Conservation (phyloP, 352 stramenopile genomes). For the Blastocystis sp. region DNA sequence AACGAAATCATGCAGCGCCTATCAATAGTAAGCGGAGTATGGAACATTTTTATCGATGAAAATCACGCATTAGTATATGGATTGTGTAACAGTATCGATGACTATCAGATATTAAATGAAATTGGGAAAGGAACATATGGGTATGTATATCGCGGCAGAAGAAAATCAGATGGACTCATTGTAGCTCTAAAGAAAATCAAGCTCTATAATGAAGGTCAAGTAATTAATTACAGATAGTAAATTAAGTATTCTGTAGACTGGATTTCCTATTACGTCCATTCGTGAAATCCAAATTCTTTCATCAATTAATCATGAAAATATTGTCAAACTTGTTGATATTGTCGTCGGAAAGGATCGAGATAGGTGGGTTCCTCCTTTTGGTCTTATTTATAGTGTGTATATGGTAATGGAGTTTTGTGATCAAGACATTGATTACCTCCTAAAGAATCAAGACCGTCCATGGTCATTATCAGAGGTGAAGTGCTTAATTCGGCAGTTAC, state of each 20-base stretch:
- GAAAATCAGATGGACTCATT: not conserved
- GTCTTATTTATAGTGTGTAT: constrained; percentile 29
- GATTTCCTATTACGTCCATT: constrained; percentile 61
- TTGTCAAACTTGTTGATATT: constrained; percentile 56
- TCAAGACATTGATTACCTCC: constrained; percentile 52
- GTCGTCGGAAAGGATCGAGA: constrained; percentile 56
- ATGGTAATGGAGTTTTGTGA: constrained; percentile 62
- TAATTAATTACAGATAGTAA: not conserved
- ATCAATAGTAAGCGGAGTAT: constrained; percentile 45
- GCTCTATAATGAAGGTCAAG: constrained; percentile 56
- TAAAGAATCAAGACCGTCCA: constrained; percentile 27
- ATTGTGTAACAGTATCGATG: constrained; percentile 43
- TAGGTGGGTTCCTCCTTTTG: not conserved
- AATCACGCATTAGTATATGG: constrained; percentile 53
- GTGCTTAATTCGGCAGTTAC: constrained; percentile 51
- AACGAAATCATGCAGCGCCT: not conserved
- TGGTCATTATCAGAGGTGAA: constrained; percentile 54
- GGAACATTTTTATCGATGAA: not conserved
- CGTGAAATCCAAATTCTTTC: constrained; percentile 48
- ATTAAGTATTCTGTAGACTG: constrained; percentile 5
- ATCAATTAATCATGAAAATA: constrained; percentile 30
- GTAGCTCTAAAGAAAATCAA: constrained; percentile 60
- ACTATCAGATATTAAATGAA: constrained; percentile 59
- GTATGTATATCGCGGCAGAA: constrained; percentile 36
- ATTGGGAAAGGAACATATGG: constrained; percentile 58